Conservation (phyloP, 108 stramenopile genomes). For the Cyclotella sp. region DNA sequence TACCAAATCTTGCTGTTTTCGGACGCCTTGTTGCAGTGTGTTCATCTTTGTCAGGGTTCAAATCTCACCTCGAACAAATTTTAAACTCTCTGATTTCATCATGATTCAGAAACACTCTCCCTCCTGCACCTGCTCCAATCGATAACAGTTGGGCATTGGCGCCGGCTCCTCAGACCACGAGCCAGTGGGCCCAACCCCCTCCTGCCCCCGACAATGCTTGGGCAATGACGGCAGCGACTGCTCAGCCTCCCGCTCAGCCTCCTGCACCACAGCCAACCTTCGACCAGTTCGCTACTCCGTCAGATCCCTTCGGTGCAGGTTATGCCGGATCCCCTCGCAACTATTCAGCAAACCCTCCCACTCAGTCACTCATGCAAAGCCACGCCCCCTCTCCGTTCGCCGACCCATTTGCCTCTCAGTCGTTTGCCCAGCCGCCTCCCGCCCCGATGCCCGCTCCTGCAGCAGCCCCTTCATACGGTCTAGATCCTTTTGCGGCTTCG, state of each 20-base stretch:
- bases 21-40: too few species aligned
- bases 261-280: conserved; percentile 24
- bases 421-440: conserved; percentile 30
- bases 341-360: conserved; percentile 20
- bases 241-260: conserved; percentile 17
- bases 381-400: conserved; percentile 23
- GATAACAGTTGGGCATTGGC: conserved; percentile 50
- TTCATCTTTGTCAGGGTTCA: too few species aligned
- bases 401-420: conserved; percentile 44
- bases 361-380: conserved; percentile 16
- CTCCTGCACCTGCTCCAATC: conserved; percentile 36
- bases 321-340: conserved; percentile 20
- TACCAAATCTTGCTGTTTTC: too few species aligned
- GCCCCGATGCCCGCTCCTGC: conserved; percentile 14
- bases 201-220: conserved; percentile 42
- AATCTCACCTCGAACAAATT: too few species aligned
- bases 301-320: conserved; percentile 9
- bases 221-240: conserved; percentile 27
- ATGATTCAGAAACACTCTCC: conserved; percentile 26
- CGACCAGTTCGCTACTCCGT: conserved; percentile 10
- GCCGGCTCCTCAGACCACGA: conserved; percentile 47
- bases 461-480: conserved; percentile 15
- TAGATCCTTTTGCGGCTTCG: conserved; percentile 30
- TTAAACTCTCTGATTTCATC: neutral
- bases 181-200: conserved; percentile 41